Percentiles rank a stretch among this genome's conserved stretches.
phyloP scores from a whole-genome alignment of 2,329 filamentous ascomycete genomes.

The Aspergillus caelatus region DNA sequence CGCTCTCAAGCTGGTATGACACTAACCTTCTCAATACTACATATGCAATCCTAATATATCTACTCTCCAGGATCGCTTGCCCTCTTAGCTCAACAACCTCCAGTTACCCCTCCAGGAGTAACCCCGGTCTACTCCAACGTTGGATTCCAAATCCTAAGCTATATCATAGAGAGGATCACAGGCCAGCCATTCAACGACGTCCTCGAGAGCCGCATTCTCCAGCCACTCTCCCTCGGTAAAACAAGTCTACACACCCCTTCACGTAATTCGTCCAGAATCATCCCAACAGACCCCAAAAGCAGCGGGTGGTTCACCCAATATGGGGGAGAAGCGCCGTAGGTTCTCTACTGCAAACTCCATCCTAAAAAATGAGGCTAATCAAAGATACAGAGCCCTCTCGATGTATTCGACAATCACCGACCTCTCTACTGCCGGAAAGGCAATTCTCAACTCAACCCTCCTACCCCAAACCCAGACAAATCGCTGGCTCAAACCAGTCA shows the following conservation, averaged over 20 bases:
- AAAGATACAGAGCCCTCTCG: constrained; percentile 28
- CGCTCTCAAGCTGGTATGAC: not conserved
- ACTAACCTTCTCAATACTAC: not conserved
- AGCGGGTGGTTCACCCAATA: constrained; percentile 4
- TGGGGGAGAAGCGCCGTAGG: not conserved
- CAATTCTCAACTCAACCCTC: constrained; percentile 43
- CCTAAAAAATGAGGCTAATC: not conserved
- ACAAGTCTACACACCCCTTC: not conserved
- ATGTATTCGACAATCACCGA: constrained; percentile 40
- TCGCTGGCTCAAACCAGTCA: constrained; percentile 46
- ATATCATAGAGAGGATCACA: not conserved
- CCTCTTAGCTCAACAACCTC: not conserved
- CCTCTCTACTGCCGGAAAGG: constrained; percentile 39
- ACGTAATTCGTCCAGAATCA: not conserved
- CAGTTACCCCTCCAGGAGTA: not conserved
- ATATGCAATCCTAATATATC: not conserved
- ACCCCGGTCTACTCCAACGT: constrained; percentile 4
- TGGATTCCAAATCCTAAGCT: not conserved
- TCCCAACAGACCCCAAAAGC: constrained; percentile 1
- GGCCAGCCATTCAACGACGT: not conserved
- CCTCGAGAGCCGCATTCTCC: not conserved
- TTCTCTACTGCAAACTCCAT: no score
- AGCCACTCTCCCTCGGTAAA: not conserved
- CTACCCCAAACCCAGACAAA: constrained; percentile 37
- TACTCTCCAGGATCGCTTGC: not conserved